These are phyloP conservation scores for Sporopachydermia cereana DNA, from an alignment of 1,139 yeast species.

Conservation along the genomic window DNA sequence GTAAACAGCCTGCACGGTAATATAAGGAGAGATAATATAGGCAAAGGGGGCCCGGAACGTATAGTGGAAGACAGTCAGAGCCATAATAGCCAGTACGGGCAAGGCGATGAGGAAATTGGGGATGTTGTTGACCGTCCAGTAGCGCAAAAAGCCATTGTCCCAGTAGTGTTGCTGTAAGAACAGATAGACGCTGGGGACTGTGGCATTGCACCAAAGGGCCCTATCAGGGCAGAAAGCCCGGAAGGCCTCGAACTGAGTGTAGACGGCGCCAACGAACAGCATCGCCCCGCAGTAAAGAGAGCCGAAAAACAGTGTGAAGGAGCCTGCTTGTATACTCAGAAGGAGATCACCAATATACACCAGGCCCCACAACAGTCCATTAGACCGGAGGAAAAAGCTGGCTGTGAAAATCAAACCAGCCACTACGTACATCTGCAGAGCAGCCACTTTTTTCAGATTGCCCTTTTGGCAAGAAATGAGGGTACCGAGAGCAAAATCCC, in stretches of 20 bases:
- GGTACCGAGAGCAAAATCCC: constrained; percentile 29
- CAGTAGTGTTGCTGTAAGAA: constrained; percentile 76
- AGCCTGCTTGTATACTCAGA: constrained; percentile 15
- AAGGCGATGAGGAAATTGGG: constrained; percentile 76
- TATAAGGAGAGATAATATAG: constrained; percentile 14
- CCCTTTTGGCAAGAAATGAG: no score
- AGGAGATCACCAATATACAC: constrained; percentile 49
- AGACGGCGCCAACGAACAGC: constrained; percentile 35
- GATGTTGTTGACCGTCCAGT: constrained; percentile 71
- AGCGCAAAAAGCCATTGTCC: constrained; percentile 68
- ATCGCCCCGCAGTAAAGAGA: constrained; percentile 44
- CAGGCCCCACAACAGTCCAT: constrained; percentile 62
- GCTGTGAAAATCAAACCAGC: constrained; percentile 51
- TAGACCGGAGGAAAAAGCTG: constrained; percentile 59
- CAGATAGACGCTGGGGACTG: constrained; percentile 51
- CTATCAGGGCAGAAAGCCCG: constrained; percentile 52
- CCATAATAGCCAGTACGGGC: constrained; percentile 44
- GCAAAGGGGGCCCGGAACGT: constrained; percentile 7
- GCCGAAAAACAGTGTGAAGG: constrained; percentile 14
- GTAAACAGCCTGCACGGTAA: constrained; percentile 26
- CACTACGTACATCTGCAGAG: constrained; percentile 26
- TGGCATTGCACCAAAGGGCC: constrained; percentile 62
- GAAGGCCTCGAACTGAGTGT: constrained; percentile 44
- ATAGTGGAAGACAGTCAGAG: constrained; percentile 16
- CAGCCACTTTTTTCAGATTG: constrained; percentile 13